These are phyloP conservation scores for Borealophlyctis nickersoniae DNA, from an alignment of 192 early-diverging fungal genomes.

Conservation along the genomic window DNA sequence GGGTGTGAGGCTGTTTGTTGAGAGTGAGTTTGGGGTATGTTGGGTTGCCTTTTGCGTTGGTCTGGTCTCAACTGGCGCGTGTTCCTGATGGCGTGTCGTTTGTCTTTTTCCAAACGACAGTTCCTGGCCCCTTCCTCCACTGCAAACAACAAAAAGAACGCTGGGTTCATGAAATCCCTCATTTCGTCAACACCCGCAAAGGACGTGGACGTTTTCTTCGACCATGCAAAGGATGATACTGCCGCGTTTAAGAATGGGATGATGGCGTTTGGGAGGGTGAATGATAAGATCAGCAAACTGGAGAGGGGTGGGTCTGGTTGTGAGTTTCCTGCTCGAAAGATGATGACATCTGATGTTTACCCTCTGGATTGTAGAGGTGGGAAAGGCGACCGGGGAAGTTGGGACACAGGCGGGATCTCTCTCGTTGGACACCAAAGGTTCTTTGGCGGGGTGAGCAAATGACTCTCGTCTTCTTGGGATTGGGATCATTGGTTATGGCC, in stretches of 20 bases:
- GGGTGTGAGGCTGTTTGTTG: background rate
- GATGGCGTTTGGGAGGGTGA: constrained; percentile 1
- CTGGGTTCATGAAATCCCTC: constrained; percentile 8
- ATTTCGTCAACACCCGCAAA: constrained; percentile 1
- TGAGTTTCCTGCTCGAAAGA: no score
- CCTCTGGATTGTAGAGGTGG: background rate
- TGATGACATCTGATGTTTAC: background rate
- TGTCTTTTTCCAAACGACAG: background rate
- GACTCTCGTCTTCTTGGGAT: no score
- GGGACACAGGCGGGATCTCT: constrained; percentile 17
- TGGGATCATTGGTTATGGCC: no score
- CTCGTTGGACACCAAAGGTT: constrained; percentile 2
- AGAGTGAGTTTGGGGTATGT: constrained; percentile 8
- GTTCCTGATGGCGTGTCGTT: no score
- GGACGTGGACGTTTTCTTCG: constrained; percentile 37
- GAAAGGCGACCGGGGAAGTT: constrained; percentile 14
- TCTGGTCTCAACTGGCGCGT: no score
- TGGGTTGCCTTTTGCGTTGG: no score
- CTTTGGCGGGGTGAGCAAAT: no score
- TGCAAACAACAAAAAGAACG: no score
- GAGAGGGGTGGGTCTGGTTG: constrained; percentile 15
- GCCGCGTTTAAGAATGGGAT: constrained; percentile 7
- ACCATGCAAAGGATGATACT: constrained; percentile 9
- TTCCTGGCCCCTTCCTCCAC: constrained; percentile 2
- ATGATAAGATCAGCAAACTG: constrained; percentile 10